Evolutionary conservation across 352 stramenopile species (phyloP), one percentile per base, ranked within the genome.

Genomic region (Pythium rishiriense): DNA sequence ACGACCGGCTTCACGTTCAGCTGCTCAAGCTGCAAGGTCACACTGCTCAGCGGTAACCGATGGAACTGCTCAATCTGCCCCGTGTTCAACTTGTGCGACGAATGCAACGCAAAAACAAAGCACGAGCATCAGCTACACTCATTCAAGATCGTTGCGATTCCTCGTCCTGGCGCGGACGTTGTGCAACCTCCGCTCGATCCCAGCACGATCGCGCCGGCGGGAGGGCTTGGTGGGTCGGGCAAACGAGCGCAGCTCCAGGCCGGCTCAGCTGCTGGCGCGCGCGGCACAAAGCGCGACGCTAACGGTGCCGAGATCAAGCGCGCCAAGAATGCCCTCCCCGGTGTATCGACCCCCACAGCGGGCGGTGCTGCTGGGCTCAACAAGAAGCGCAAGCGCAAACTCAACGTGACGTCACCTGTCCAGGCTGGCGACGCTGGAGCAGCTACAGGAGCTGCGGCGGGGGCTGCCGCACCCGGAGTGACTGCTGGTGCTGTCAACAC

Each of bases 1-100:
- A 98, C 94, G 35, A 98, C 96, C 12, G 98, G 98, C 41, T 99
- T 99, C 80, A 96, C 98, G 41, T 97, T 98, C 62, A 96, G 97
- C 60, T 99, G 97, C 76, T 93, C 86, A 4, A 83, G 90, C 15
- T 99, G 97, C 75, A 94, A 95, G 43, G 82, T 87, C 35, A 97
- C 98, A 63, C 91, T 99, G 66, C 75, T 98, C n/a, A 86, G 80
- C 65, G 97, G 96, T 7, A 97, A 98, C 58, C 87, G 95, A 22
- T 99, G 94, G 84, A 97, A 98, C 69, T 99, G 96, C 67, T 96
- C 93, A 1, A 97, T 96, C 29, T 99, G 96, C 69, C 90, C 91
- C 19, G 90, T 98, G 43, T 99, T 98, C 70, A 97, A 98, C 66
- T 83, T 98, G 35, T 99, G 97, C 65, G 85, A 98, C 35, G 79